Percentiles rank a stretch among this genome's conserved stretches.
These are phyloP conservation scores for Mycena alexandri DNA, from an alignment of 768 basidiomycete genomes.

Conservation along the genomic window DNA sequence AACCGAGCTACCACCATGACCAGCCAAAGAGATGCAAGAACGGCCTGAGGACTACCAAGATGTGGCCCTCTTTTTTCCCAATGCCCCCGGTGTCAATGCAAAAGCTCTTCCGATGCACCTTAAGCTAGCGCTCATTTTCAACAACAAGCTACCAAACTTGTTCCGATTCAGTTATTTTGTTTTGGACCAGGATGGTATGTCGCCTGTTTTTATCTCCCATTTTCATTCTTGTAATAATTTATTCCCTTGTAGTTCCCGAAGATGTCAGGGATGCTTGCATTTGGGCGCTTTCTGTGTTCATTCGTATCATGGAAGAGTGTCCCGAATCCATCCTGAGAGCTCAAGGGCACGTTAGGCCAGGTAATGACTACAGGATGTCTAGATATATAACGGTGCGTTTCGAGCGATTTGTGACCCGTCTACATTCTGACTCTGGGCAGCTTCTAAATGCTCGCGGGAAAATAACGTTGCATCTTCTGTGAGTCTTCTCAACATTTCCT, in stretches of 20 bases:
- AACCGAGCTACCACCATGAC: neutral
- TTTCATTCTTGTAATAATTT: neutral
- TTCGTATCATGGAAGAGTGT: slow-evolving; percentile 37
- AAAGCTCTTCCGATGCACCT: slow-evolving; percentile 16
- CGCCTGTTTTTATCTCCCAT: no score
- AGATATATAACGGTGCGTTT: slow-evolving; percentile 11
- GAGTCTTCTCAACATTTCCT: neutral
- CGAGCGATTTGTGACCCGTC: neutral
- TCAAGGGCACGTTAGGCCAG: slow-evolving; percentile 33
- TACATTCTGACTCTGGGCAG: neutral
- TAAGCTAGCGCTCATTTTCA: slow-evolving; percentile 20
- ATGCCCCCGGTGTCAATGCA: slow-evolving; percentile 6
- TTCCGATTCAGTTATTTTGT: slow-evolving; percentile 41
- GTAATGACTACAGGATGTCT: slow-evolving; percentile 2
- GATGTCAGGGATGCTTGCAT: slow-evolving; percentile 37
- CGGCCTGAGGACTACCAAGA: slow-evolving; percentile 17
- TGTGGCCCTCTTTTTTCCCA: slow-evolving; percentile 8
- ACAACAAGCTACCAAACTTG: slow-evolving; percentile 24
- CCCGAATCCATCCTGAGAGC: slow-evolving; percentile 36
- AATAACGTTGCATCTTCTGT: slow-evolving; percentile 12
- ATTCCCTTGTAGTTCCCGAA: slow-evolving; percentile 31
- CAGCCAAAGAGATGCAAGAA: slow-evolving; percentile 20
- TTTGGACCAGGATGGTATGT: slow-evolving; percentile 35
- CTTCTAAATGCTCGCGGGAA: slow-evolving; percentile 24
- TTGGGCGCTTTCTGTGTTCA: slow-evolving; percentile 40